Base-by-base conservation (phyloP, 176 grass and related monocot species). In the Triticum timopheevii region DNA sequence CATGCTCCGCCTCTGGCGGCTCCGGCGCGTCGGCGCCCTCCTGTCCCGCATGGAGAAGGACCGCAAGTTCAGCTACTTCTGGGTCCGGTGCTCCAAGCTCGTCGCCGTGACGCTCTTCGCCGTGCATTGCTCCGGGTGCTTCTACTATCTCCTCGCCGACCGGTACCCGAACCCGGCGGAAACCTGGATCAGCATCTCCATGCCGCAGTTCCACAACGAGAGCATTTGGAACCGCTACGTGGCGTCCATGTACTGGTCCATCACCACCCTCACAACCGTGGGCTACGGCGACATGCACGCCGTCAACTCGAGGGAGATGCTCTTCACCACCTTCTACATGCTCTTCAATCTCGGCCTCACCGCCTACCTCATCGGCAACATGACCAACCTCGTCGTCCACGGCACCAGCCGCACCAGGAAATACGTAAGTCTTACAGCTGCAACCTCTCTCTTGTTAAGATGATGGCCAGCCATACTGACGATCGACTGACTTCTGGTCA, bases 281-380 rank as follows among this genome's bases (percentile, higher is more conserved):
- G 96, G 96, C 0, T 98, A 96, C 86, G 93, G 96, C 59, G 93
- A 94, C 87, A 91, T 98, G 86, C 96, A 95, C 67, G 92, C 93
- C 69, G 93, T 89, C 38, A 98, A 98, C 89, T 79, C 84, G 7
- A 39, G 86, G n/a, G 96, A 98, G 83, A 98, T 94, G 89, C 54
- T 98, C 35, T 98, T 98, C 86, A 80, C 85, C 61, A 98, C 78
- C 9, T 13, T 85, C 75, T 96, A 96, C 86, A 98, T 96, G 92
- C 88, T 98, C 75, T 98, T 98, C 69, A 96, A 98, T 88, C 93
- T 98, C 35, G 92, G 96, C 5, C 83, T 96, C 81, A 94, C 96
- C 28, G 96, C 96, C 1, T 98, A 98, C 93, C 87, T 98, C 71
- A 98, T 96, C 54, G 96, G 96, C 79, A 98, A 98, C 82, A 98